Evolutionary conservation across 23 red algal species (phyloP), one percentile per base, ranked within the genome.

Genomic region (Agarophyton chilense): DNA sequence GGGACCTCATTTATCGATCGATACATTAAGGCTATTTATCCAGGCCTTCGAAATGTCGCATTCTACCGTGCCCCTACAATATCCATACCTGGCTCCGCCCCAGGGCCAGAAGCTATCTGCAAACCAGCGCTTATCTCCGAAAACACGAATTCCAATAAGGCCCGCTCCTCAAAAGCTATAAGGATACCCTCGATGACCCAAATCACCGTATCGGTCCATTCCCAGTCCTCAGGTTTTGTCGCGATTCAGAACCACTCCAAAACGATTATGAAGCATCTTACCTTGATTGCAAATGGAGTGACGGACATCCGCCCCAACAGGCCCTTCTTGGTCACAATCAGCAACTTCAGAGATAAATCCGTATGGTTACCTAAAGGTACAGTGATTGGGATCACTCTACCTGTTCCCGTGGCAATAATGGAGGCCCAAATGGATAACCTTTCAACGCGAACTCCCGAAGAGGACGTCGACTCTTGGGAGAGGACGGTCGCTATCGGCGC

Each of bases 191-290:
- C n/a, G n/a, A n/a, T n/a, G n/a, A n/a, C n/a, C n/a, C n/a, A n/a
- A n/a, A n/a, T n/a, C n/a, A n/a, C 64, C 8, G 19, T 26, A n/a
- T 33, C n/a, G 64, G 64, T 33, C 40, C 64, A 36, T 14, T 70
- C 32, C 64, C 36, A 70, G 40, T 39, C 64, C 64, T 29, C 64
- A 13, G 64, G 64, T 41, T 22, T 70, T 1, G 34, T 70, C 32
- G 40, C 34, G 1, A 29, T 54, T 16, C 73, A 78, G 45, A 54
- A 56, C 26, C 73, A 78, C 36, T 18, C 73, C n/a, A 78, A 56
- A 44, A 54, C 51, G 31, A 56, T 78, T 18, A 5, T 52, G 47
- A n/a, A 18, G 29, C 45, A 53, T 28, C 73, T 78, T 34, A 31
- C 73, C 12, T 25, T 78, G 18, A n/a, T n/a, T n/a, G n/a, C n/a